Evolutionary conservation across 75 land plant genomes (phyloP), one percentile per base, ranked within the genome.

Genomic region (Pinus taeda): DNA sequence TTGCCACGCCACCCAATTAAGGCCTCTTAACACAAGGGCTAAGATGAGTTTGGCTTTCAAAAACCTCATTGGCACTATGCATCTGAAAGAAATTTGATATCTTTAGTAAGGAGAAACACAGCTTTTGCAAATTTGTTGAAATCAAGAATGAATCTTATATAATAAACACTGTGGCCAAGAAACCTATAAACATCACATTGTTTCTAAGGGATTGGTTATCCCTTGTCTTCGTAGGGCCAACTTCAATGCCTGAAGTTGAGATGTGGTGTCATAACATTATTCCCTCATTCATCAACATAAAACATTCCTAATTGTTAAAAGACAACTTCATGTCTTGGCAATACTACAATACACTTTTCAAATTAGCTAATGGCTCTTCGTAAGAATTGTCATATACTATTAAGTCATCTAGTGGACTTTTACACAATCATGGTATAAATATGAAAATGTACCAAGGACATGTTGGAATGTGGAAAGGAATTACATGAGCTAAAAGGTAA

Each of bases 281-380:
- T 3, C 66, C 70, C 4, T 57, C 37, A 45, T 1, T 24, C 13
- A 62, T 77, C 53, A 61, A 15, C 67, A 80, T 61, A 11, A 20
- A 13, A 57, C 81, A 80, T 63, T 80, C 74, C 12, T 74, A 55
- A 42, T 42, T 64, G 55, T 74, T 74, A 8, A 80, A 26, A n/a
- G 33, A 73, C 8, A 80, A n/a, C 5, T 53, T n/a, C 13, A 20
- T 20, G 15, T 74, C 70, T 63, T 42, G 33, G 30, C 72, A 65
- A 2, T 57, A 6, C n/a, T 75, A 3, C 33, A 80, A 75, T 6
- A 45, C 39, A 11, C 15, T 15, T 24, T 64, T 21, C n/a, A 80
- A 45, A 18, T 74, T n/a, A 3, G 11, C 21, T 45, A 73, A 20
- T 15, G 59, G 63, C n/a, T 18, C 24, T 1, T n/a, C 37, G 15